Evolutionary conservation across 23 red algal species (phyloP).

Genomic region (Rhodosorus marinus): DNA sequence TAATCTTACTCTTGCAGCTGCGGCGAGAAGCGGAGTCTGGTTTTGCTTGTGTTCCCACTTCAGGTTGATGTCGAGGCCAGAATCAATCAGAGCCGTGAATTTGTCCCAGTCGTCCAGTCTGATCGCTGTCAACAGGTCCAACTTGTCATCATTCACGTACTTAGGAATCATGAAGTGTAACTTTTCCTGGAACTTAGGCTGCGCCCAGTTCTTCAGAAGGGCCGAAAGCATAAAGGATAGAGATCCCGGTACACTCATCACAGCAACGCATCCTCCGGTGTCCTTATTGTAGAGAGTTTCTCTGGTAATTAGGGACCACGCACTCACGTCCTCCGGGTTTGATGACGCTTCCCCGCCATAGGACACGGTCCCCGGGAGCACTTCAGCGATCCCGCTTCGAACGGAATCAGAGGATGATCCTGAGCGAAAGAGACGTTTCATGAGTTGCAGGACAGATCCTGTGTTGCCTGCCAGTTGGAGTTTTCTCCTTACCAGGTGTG

Average conservation of each 20-base stretch:
- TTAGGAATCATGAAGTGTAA: slow-evolving; percentile 26
- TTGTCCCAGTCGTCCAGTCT: slow-evolving; percentile 48
- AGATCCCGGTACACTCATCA: slow-evolving; percentile 6
- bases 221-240: slow-evolving; percentile 26
- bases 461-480: no score
- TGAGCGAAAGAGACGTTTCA: no score
- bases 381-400: no score
- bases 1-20: slow-evolving; percentile 19
- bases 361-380: no score
- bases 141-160: slow-evolving; percentile 13
- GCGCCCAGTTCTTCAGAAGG: slow-evolving; percentile 52
- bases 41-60: slow-evolving; percentile 57
- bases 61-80: slow-evolving; percentile 19
- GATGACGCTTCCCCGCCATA: no score
- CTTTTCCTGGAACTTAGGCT: slow-evolving; percentile 25
- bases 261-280: no score
- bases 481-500: no score
- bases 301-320: no score
- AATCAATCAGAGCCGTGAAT: slow-evolving; percentile 22
- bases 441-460: no score
- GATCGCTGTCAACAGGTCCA: slow-evolving; percentile 42
- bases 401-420: no score
- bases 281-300: no score
- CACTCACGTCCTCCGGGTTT: no score
- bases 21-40: slow-evolving; percentile 48